phyloP scores from a whole-genome alignment of 176 grass and related monocot genomes.

The Rhipidocladum racemiflorum region DNA sequence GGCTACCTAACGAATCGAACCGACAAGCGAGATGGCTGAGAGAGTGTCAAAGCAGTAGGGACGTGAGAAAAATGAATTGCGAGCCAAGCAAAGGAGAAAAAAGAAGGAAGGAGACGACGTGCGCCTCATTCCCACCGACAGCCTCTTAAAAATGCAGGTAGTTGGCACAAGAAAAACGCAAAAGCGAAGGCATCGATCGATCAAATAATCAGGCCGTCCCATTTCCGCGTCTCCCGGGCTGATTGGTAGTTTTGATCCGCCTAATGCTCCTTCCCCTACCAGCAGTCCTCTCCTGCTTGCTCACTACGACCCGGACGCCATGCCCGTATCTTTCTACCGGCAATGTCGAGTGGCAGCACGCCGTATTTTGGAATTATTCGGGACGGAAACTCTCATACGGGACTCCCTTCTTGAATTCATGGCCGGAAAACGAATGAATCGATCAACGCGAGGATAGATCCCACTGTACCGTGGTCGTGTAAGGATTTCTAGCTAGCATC shows the following conservation, averaged over 20 bases:
- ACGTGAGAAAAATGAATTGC: not conserved
- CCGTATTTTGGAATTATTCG: not conserved
- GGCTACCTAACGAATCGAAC: not conserved
- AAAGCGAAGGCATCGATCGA: not conserved
- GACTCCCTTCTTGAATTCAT: too few species aligned
- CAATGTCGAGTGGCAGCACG: not conserved
- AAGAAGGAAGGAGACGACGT: too few species aligned
- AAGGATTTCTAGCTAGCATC: not conserved
- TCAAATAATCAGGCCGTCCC: not conserved
- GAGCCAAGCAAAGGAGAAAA: not conserved
- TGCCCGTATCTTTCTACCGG: not conserved
- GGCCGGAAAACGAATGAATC: not conserved
- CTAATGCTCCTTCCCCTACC: not conserved
- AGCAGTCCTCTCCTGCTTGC: not conserved
- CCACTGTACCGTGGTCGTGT: fast-evolving
- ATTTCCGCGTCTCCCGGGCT: not conserved
- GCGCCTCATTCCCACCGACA: not conserved
- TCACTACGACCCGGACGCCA: not conserved
- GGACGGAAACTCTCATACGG: not conserved
- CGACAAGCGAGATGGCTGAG: not conserved
- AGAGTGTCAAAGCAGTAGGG: not conserved
- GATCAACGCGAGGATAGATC: not conserved
- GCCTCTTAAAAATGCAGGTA: not conserved
- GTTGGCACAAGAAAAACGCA: not conserved
- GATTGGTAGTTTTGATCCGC: not conserved